phyloP scores from a whole-genome alignment of 83 land plant genomes.

The Picea engelmannii region DNA sequence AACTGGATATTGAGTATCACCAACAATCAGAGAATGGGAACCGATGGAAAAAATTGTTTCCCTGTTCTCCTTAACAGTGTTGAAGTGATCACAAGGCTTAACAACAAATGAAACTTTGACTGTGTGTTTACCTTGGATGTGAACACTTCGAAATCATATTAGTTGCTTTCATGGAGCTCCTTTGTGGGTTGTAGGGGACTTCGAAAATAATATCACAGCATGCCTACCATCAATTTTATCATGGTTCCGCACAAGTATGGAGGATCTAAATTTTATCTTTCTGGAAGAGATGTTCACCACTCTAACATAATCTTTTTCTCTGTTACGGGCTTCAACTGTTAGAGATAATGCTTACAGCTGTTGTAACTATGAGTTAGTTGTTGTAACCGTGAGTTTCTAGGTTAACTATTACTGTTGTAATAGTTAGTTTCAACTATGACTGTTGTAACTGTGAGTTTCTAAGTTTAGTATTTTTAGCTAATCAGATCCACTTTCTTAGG shows the following conservation, averaged over 20 bases:
- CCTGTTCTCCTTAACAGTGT: constrained; percentile 43
- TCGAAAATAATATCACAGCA: too few species aligned
- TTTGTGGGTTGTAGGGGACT: not conserved
- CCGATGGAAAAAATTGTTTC: constrained; percentile 47
- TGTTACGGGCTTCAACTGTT: too few species aligned
- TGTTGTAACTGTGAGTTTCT: too few species aligned
- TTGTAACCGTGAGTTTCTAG: too few species aligned
- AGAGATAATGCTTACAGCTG: too few species aligned
- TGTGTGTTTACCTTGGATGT: constrained; percentile 35
- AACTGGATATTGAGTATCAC: not conserved
- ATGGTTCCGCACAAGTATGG: not conserved
- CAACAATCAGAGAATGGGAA: not conserved
- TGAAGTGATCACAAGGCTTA: constrained; percentile 61
- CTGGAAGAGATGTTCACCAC: constrained; percentile 21
- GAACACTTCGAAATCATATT: constrained; percentile 60
- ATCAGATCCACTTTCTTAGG: too few species aligned
- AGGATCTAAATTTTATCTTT: constrained; percentile 27
- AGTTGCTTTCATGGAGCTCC: constrained; percentile 63
- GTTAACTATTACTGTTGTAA: too few species aligned
- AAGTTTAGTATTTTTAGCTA: too few species aligned
- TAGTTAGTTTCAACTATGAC: too few species aligned
- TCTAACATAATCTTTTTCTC: not conserved
- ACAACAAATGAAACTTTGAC: constrained; percentile 33
- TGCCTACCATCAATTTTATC: constrained; percentile 29
- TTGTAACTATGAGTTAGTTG: too few species aligned